Evolutionary conservation across 225 moss, liverwort and hornwort species (phyloP), one percentile per base, ranked within the genome.

Genomic region (Pseudoscleropodium purum): DNA sequence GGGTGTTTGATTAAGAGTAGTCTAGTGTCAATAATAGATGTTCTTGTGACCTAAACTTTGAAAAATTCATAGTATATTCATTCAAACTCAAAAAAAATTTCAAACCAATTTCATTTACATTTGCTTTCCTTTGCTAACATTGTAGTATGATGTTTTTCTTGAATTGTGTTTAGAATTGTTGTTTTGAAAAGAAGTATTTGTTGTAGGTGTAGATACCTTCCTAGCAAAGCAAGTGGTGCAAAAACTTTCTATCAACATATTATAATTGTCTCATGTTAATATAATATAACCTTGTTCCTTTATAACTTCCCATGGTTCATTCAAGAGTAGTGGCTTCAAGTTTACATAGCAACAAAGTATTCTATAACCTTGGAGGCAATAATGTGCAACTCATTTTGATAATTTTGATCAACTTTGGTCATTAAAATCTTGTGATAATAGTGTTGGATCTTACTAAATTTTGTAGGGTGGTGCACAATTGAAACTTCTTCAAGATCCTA

Each of bases 41-140:
- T 34, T 34, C 13, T 0, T 51, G 0, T 76, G 13, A 21, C n/a
- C n/a, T n/a, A 2, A 18, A 47, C 5, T 33, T 0, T 34, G 5
- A n/a, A 34, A 76, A 51, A 21, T 51, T 76, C 0, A 0, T 51
- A 13, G 7, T 49, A 20, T 13, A 19, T 13, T 49, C 7, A 18
- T 49, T 0, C 0, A 49, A 0, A 31, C 7, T 51, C 19, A n/a
- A 20, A 33, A 49, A 33, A 18, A 0, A 0, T 75, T 18, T 33
- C 12, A 19, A 20, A 51, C 13, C 13, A 7, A 34, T 76, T 51
- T 4, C 5, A 34, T 33, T 76, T 2, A 76, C 51, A 21, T 31
- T 76, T 51, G 76, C 3, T 51, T 76, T 76, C 20, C 33, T 33
- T 76, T 76, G 33, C 51, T 33, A 51, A 51, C 7, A 21, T 75